phyloP scores from a whole-genome alignment of 164 flowering plant genomes.

The Pachysandra terminalis region DNA sequence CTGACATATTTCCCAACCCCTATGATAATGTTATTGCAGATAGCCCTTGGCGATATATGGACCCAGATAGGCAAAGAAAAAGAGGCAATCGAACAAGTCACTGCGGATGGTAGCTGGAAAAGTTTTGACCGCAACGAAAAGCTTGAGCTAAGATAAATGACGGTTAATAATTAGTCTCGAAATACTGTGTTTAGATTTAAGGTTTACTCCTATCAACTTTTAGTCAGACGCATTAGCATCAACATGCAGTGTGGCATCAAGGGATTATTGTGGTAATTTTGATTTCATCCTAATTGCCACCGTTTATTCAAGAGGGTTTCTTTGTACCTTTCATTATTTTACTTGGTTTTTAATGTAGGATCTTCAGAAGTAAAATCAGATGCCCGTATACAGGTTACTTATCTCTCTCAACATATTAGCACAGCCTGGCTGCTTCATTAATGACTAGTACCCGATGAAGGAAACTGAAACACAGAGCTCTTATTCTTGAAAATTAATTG shows the following conservation, averaged over 20 bases:
- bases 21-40: conserved; percentile 33
- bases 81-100: conserved; percentile 30
- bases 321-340: too few species aligned
- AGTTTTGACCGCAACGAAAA: conserved; percentile 7
- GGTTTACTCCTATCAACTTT: background rate
- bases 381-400: background rate
- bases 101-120: background rate
- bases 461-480: too few species aligned
- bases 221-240: too few species aligned
- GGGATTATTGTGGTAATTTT: background rate
- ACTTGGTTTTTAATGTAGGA: too few species aligned
- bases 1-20: background rate
- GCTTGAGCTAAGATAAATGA: background rate
- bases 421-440: background rate
- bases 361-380: background rate
- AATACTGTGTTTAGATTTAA: background rate
- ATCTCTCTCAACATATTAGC: background rate
- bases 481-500: too few species aligned
- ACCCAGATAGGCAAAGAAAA: conserved; percentile 85
- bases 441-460: too few species aligned
- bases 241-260: background rate
- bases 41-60: conserved; percentile 87
- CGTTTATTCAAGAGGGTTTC: background rate
- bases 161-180: background rate
- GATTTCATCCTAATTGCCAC: background rate